Conservation (phyloP, 2,329 filamentous ascomycete genomes). For the Penicillium hordei region DNA sequence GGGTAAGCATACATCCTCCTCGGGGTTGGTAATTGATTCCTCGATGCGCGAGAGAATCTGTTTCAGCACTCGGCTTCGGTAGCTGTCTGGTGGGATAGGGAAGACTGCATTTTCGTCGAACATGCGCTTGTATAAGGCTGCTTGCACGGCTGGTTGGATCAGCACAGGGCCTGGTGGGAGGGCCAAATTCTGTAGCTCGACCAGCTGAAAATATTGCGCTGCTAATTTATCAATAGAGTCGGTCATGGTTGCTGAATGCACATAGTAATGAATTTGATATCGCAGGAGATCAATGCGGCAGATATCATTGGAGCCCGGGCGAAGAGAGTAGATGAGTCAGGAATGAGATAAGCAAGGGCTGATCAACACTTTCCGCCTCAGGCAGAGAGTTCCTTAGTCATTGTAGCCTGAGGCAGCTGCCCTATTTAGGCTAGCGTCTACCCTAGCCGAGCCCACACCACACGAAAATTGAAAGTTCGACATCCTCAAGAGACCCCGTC, state of each 20-base stretch:
- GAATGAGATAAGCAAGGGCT: constrained; percentile 7
- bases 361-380: background rate
- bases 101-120: constrained; percentile 61
- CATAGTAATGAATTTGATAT: constrained; percentile 9
- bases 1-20: constrained; percentile 69
- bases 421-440: constrained; percentile 30
- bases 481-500: constrained; percentile 22
- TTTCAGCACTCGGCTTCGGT: constrained; percentile 72
- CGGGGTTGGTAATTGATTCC: constrained; percentile 72
- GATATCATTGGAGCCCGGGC: constrained; percentile 11
- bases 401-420: constrained; percentile 12
- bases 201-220: constrained; percentile 78
- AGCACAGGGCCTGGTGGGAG: constrained; percentile 63
- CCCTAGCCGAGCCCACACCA: constrained; percentile 46
- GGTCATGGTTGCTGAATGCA: constrained; percentile 8
- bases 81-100: constrained; percentile 65
- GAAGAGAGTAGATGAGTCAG: constrained; percentile 9
- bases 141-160: constrained; percentile 62
- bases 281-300: background rate
- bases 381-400: constrained; percentile 2
- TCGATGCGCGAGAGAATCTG: constrained; percentile 70
- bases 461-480: constrained; percentile 43
- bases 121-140: constrained; percentile 63
- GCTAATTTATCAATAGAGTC: constrained; percentile 40
- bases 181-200: constrained; percentile 59